Percentiles rank a stretch among this genome's conserved stretches.
phyloP scores from a whole-genome alignment of 176 grass and related monocot species.

The Otatea glauca region DNA sequence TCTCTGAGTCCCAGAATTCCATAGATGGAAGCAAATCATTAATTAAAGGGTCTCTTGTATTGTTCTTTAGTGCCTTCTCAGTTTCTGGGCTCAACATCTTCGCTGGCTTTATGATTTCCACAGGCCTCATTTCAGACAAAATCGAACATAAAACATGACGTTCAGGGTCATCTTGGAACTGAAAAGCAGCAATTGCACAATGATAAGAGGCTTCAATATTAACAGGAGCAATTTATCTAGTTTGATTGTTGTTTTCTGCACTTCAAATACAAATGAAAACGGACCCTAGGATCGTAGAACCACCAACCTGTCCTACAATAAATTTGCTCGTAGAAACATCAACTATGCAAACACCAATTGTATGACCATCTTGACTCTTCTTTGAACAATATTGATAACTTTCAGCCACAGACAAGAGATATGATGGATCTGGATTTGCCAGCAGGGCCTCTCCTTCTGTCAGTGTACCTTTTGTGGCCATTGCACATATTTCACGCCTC shows the following conservation, averaged over 20 bases:
- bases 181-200: slow-evolving; percentile 41
- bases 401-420: slow-evolving; percentile 84
- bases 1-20: slow-evolving; percentile 90
- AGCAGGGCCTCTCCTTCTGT: slow-evolving; percentile 82
- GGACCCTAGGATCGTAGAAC: slow-evolving; percentile 17
- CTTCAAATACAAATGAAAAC: slow-evolving; percentile 35
- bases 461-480: slow-evolving; percentile 92
- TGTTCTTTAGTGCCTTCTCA: slow-evolving; percentile 77
- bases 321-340: slow-evolving; percentile 99
- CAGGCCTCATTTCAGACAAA: slow-evolving; percentile 90
- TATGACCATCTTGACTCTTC: slow-evolving; percentile 47
- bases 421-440: slow-evolving; percentile 81
- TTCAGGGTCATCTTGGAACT: slow-evolving; percentile 88
- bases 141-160: slow-evolving; percentile 80
- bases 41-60: slow-evolving; percentile 81
- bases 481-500: slow-evolving; percentile 94
- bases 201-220: slow-evolving; percentile 38
- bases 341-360: slow-evolving; percentile 83
- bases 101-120: slow-evolving; percentile 88
- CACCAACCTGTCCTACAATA: slow-evolving; percentile 86
- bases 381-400: slow-evolving; percentile 52
- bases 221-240: slow-evolving; percentile 14
- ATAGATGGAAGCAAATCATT: slow-evolving; percentile 70
- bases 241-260: slow-evolving; percentile 23
- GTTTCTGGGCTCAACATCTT: slow-evolving; percentile 77